Base-by-base conservation (phyloP, 805 yeast genomes). In the Starmerella ratchasimensis region DNA sequence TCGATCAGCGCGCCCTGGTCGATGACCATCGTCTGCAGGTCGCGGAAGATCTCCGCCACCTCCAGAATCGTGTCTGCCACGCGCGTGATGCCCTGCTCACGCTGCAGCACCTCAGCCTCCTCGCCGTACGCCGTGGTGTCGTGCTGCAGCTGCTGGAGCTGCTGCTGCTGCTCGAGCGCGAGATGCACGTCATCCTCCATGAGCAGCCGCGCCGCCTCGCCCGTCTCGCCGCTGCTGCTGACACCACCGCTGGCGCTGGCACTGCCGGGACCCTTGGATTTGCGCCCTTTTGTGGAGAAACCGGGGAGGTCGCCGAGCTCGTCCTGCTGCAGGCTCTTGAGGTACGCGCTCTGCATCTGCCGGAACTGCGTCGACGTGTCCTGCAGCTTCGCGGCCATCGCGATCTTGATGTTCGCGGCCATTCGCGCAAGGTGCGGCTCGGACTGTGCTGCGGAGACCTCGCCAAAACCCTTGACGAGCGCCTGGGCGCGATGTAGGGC, bases 1-100 rank as follows among this genome's bases (percentile, higher is more conserved):
- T 90, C 98, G 42, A 90, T 65, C 31, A 90, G 69, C 0, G 95
- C 82, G 1, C 98, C 98, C 59, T 90, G 98, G 52, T 90, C 97
- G 39, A 90, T 79, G 30, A 90, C 81, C 68, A 90, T 66, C 27
- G 75, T 72, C 52, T 93, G 96, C 71, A 90, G 71, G 53, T 90
- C 97, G 55, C 80, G 79, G 63, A 90, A 90, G 31, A 90, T 88
- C 1, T 88, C 82, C 22, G 93, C 80, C 1, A 90, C 81, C 55
- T 90, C 99, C 28, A 88, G 63, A 31, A 90, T 93, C 36, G 96
- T 94, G 64, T 81, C 82, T 3, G 98, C 97, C 37, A 90, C 68
- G 47, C 79, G 80, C 23, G 80, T 79, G 37, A 90, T 90, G 53
- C 88, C 98, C 37, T 75, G 71, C 53, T 90, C 98, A 37, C 98